phyloP scores from a whole-genome alignment of 1,284 basidiomycete species.

The Mixia osmundae region DNA sequence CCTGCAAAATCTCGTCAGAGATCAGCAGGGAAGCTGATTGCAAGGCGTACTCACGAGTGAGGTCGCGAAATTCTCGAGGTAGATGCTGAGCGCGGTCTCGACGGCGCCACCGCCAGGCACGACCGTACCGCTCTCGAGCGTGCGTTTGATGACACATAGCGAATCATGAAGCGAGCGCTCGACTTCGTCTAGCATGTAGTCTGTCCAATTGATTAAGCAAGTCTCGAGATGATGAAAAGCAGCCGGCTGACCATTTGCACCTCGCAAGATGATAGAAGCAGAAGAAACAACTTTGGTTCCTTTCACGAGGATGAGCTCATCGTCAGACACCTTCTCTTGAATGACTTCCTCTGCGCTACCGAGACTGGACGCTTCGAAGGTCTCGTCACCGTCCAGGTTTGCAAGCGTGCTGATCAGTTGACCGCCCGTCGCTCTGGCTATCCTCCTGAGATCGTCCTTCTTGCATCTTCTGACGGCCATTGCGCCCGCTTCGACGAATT shows the following conservation, averaged over 20 bases:
- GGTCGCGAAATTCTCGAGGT: constrained; percentile 96
- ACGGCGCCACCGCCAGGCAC: constrained; percentile 96
- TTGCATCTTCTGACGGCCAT: constrained; percentile 95
- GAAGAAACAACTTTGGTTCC: constrained; percentile 93
- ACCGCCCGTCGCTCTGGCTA: constrained; percentile 92
- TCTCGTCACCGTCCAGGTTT: constrained; percentile 94
- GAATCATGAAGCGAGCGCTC: constrained; percentile 90
- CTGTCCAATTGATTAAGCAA: constrained; percentile 20
- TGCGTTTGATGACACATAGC: constrained; percentile 85
- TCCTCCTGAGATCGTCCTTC: constrained; percentile 90
- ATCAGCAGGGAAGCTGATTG: not conserved
- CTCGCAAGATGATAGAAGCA: constrained; percentile 75
- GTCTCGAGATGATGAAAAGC: too few species aligned
- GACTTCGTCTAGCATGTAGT: constrained; percentile 99
- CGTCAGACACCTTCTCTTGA: constrained; percentile 94
- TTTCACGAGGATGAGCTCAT: constrained; percentile 91
- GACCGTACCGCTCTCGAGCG: constrained; percentile 81
- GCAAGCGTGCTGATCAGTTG: constrained; percentile 79
- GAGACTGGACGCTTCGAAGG: constrained; percentile 73
- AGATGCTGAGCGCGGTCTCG: constrained; percentile 88
- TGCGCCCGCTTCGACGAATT: constrained; percentile 96
- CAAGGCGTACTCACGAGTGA: constrained; percentile 42
- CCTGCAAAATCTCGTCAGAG: constrained; percentile 28
- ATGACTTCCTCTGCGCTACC: constrained; percentile 86
- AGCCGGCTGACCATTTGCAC: constrained; percentile 56